phyloP scores from a whole-genome alignment of 768 basidiomycete genomes.

The Psilocybe cyanescens region DNA sequence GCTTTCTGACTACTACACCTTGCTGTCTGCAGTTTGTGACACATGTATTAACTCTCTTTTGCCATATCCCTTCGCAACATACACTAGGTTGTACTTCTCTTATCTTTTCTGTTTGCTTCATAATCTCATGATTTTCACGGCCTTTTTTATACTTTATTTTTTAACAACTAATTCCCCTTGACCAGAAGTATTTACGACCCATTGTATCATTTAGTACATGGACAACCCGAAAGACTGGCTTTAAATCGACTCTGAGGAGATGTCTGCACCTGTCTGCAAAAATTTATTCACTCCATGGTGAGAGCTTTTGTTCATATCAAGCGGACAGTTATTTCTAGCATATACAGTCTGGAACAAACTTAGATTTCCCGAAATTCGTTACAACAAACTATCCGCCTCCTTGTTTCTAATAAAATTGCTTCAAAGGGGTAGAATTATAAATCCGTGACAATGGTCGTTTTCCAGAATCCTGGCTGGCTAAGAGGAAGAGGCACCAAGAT shows the following conservation, averaged over 20 bases:
- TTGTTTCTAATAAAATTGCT: neutral
- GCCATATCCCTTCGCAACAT: neutral
- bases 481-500: neutral
- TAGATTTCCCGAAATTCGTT: neutral
- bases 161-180: neutral
- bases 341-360: neutral
- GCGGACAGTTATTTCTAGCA: neutral
- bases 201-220: conserved; percentile 3
- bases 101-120: neutral
- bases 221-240: conserved; percentile 10
- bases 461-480: neutral
- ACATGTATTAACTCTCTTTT: conserved; percentile 5
- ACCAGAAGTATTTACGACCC: conserved; percentile 2
- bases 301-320: neutral
- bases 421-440: neutral
- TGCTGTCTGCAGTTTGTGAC: neutral
- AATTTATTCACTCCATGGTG: neutral
- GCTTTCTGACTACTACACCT: neutral
- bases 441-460: neutral
- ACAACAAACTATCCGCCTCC: neutral
- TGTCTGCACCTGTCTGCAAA: neutral
- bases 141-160: conserved; percentile 1
- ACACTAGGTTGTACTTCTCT: neutral
- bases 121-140: neutral
- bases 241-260: neutral